These are phyloP conservation scores for Daldinia decipiens DNA, from an alignment of 495 filamentous ascomycete species.

Conservation along the genomic window DNA sequence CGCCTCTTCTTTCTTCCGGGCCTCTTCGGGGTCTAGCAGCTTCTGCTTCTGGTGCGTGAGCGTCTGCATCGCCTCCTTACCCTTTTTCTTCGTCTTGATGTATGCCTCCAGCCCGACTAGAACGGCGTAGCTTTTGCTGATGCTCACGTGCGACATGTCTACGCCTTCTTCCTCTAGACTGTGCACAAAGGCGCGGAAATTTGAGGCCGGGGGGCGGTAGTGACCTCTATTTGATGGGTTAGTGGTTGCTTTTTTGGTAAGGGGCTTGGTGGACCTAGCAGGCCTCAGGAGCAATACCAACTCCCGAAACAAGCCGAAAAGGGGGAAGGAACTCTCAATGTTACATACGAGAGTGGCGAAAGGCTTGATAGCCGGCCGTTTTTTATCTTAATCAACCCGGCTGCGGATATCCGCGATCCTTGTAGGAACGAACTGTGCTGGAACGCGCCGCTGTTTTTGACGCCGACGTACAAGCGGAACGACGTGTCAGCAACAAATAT, in stretches of 20 bases:
- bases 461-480: conserved; percentile 87
- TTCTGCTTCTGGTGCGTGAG: conserved; percentile 49
- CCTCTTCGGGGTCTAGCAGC: conserved; percentile 58
- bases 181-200: conserved; percentile 82
- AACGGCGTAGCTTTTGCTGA: conserved; percentile 83
- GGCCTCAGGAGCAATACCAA: neutral
- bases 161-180: conserved; percentile 76
- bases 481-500: conserved; percentile 91
- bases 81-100: conserved; percentile 67
- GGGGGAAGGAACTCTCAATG: neutral
- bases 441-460: conserved; percentile 88
- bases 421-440: conserved; percentile 91
- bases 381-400: conserved; percentile 85
- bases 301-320: neutral
- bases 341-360: conserved; percentile 60
- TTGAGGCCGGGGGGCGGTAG: conserved; percentile 82
- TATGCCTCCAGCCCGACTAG: conserved; percentile 86
- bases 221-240: conserved; percentile 64
- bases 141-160: conserved; percentile 79
- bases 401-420: conserved; percentile 81
- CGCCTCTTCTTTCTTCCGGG: conserved; percentile 53
- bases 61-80: conserved; percentile 58
- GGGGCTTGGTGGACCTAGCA: neutral
- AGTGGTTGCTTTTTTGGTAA: neutral
- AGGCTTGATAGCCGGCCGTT: conserved; percentile 73